Base-by-base conservation (phyloP, 345 rosid genomes). In the Anacardium occidentale region DNA sequence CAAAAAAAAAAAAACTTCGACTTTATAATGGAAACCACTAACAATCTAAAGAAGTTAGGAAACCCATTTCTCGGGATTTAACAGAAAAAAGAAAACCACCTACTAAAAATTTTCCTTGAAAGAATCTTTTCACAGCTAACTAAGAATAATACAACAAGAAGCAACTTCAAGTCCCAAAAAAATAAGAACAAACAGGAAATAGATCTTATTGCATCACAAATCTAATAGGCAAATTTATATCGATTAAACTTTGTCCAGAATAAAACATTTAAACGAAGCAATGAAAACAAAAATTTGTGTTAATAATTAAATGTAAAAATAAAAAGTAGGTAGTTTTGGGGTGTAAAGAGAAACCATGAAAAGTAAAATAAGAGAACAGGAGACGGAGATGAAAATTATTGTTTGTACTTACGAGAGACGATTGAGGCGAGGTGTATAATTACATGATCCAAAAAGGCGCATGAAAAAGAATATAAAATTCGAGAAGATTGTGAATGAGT, bases 371-470 rank as follows among this genome's bases (percentile, higher is more conserved):
- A 74, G 25, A 62, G 60, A 5, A 56, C 26, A 2, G 15, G 45
- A 6, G 7, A 6, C 7, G 42, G 42, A 37, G 42, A 37, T 37
- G 42, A 37, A 37, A 5, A n/a, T 0, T 1, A 56, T 6, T 14
- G 0, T 15, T 54, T 1, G 66, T 59, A 69, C 81, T 78, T 69
- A 70, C 81, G 62, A 50, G 7, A 12, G 18, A 47, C 3, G 53
- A 14, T 61, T 15, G 7, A 3, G 2, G 10, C 34, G 21, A 9
- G 21, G 25, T 5, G 48, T 53, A 52, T 52, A n/a, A n/a, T 53
- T 52, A 52, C 48, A 67, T 10, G 45, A 66, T 63, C 55, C 64
- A 26, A 62, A 63, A 69, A 18, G 55, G 24, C 20, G n/a, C 7
- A 32, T n/a, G 47, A 6, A 40, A 52, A 44, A 48, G 40, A 57